Evolutionary conservation across 495 filamentous ascomycete genomes (phyloP).

Genomic region (Lasiosphaeria ovina): DNA sequence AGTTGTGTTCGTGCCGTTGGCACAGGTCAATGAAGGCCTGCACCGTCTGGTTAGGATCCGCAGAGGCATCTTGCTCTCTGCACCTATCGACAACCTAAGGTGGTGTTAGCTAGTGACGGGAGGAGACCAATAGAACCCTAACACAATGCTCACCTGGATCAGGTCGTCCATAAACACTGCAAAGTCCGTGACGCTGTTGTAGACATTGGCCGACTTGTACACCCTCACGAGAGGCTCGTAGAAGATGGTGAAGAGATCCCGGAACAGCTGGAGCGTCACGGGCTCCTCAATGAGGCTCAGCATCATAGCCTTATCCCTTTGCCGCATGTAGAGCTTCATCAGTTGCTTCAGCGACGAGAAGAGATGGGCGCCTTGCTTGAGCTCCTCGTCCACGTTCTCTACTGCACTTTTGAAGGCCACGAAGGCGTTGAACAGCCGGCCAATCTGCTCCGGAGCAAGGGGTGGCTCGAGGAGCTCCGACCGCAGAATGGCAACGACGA

Average conservation of each 20-base stretch:
- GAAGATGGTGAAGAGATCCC: slow-evolving; percentile 97
- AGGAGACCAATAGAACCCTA: no score
- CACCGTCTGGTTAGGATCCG: slow-evolving; percentile 98
- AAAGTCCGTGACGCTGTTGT: slow-evolving; percentile 94
- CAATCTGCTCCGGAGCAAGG: slow-evolving; percentile 70
- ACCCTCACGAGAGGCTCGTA: slow-evolving; percentile 95
- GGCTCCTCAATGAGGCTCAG: slow-evolving; percentile 92
- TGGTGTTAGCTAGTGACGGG: slow-evolving; percentile 6
- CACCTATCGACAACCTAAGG: slow-evolving; percentile 74
- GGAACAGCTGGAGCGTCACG: slow-evolving; percentile 86
- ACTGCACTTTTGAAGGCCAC: slow-evolving; percentile 96
- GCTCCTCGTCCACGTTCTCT: slow-evolving; percentile 84
- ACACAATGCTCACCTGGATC: slow-evolving; percentile 52
- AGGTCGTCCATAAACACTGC: slow-evolving; percentile 88
- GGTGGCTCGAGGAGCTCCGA: slow-evolving; percentile 70
- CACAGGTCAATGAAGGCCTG: slow-evolving; percentile 98
- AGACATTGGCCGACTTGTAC: slow-evolving; percentile 98
- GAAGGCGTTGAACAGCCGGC: slow-evolving; percentile 84
- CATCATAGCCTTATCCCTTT: slow-evolving; percentile 97
- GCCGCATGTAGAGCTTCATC: slow-evolving; percentile 85
- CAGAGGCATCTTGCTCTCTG: slow-evolving; percentile 85
- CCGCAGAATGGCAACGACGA: slow-evolving; percentile 78
- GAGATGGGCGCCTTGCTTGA: slow-evolving; percentile 82
- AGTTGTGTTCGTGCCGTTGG: slow-evolving; percentile 89
- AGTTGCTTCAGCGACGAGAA: slow-evolving; percentile 95